A percentile compares a stretch with the other conserved stretches of the same genome.
phyloP scores from a whole-genome alignment of 2,329 filamentous ascomycete species.

The Dactylellina cionopaga region DNA sequence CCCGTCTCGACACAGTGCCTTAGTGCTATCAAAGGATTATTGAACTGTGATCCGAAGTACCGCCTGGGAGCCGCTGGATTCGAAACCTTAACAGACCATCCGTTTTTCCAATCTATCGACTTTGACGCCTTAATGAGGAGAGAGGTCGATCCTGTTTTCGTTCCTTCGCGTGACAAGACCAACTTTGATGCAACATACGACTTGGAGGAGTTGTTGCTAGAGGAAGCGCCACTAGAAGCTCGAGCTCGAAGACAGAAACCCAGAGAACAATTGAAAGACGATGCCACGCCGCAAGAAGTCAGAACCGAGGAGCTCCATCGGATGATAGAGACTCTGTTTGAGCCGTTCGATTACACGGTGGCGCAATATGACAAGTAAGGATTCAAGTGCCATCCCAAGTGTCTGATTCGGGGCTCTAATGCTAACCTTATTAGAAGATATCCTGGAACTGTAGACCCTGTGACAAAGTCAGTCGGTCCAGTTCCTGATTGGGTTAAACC shows the following conservation, averaged over 20 bases:
- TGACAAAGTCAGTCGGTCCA: constrained; percentile 55
- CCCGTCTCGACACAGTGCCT: constrained; percentile 88
- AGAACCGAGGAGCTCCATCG: constrained; percentile 91
- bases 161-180: constrained; percentile 94
- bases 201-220: constrained; percentile 88
- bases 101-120: constrained; percentile 87
- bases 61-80: constrained; percentile 85
- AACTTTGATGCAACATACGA: constrained; percentile 99
- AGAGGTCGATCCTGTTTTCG: constrained; percentile 88
- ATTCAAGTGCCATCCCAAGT: not conserved
- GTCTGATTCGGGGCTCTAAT: constrained; percentile 20
- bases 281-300: constrained; percentile 94
- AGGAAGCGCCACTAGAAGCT: constrained; percentile 94
- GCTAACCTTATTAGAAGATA: constrained; percentile 57
- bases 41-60: constrained; percentile 81
- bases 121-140: constrained; percentile 87
- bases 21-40: constrained; percentile 83
- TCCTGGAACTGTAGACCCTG: constrained; percentile 58
- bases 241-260: constrained; percentile 93
- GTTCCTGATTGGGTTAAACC: constrained; percentile 57
- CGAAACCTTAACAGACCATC: constrained; percentile 84
- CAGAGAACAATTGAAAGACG: constrained; percentile 86
- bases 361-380: constrained; percentile 79
- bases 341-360: constrained; percentile 92
- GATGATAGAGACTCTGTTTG: constrained; percentile 93